Evolutionary conservation across 106 monocot species (phyloP), one percentile per base, ranked within the genome.

Genomic region (Iris macrosiphon): DNA sequence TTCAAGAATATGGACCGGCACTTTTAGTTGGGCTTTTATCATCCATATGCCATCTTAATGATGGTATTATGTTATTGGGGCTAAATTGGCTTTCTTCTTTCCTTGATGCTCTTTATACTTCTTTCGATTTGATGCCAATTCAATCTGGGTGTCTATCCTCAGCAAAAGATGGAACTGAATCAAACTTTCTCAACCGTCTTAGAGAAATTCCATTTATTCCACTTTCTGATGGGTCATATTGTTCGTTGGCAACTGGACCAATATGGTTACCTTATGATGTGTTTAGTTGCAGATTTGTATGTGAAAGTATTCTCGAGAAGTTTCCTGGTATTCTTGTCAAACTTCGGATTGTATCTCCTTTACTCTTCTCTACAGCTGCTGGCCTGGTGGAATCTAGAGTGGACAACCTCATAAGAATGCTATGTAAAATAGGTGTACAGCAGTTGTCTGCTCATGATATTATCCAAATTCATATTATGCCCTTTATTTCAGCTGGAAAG

Each of bases 1-100:
- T 84, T 46, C 70, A 73, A 71, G 74, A 76, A 11, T 84, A 78
- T 78, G 71, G 78, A 21, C 67, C 78, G 30, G 64, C 67, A 78
- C 38, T 75, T 6, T 59, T 84, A 45, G 33, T 63, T 11, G 75
- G 71, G 2, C 42, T 75, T 11, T 30, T 75, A 16, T 67, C 62
- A 27, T 84, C 78, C 1, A 51, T 71, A 54, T 75, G 84, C 17
- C 32, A 50, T 0, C 31, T 1, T 40, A 23, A 53, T 47, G 45
- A 62, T 71, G 57, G 40, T 40, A 67, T 63, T 68, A 44, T 63
- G 42, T 7, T 14, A 26, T 13, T 78, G 42, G 71, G 74, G 5
- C 41, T 78, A 59, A 53, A 68, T 39, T 84, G 84, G 84, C 18
- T 84, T 24, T 66, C 66, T 44, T 59, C 54, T 60, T 84, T 70